Conservation (phyloP, 768 basidiomycete genomes). For the Mycena chlorophos region DNA sequence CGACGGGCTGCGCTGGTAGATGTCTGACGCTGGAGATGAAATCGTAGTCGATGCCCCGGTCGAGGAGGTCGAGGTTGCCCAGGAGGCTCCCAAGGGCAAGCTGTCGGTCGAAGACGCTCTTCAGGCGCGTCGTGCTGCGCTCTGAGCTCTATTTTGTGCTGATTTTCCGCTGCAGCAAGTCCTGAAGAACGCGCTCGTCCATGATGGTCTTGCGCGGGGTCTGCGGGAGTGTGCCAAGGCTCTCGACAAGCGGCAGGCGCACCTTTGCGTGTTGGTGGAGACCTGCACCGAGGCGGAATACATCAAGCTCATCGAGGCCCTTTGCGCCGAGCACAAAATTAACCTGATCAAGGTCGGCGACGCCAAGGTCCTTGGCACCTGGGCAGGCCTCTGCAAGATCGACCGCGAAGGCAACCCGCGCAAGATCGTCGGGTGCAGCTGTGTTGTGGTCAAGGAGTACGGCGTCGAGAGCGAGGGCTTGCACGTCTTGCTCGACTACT, state of each 20-base stretch:
- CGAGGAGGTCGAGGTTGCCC: conserved; percentile 77
- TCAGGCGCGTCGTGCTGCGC: conserved; percentile 52
- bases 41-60: conserved; percentile 70
- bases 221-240: conserved; percentile 98
- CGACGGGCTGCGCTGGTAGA: conserved; percentile 51
- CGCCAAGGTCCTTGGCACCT: conserved; percentile 95
- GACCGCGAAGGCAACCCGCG: conserved; percentile 98
- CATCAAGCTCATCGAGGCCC: conserved; percentile 99
- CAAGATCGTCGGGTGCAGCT: conserved; percentile 91
- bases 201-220: conserved; percentile 97
- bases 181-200: conserved; percentile 96
- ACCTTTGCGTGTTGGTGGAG: conserved; percentile 98
- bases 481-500: conserved; percentile 92
- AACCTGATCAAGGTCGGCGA: conserved; percentile 99
- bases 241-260: conserved; percentile 97
- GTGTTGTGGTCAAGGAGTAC: conserved; percentile 98
- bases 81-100: conserved; percentile 93
- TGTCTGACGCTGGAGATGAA: conserved; percentile 99
- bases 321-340: conserved; percentile 99
- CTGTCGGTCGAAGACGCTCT: conserved; percentile 94
- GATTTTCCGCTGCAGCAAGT: conserved; percentile 69
- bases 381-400: conserved; percentile 99
- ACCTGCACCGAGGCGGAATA: conserved; percentile 99
- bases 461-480: conserved; percentile 94
- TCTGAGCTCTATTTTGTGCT: neutral